phyloP scores from a whole-genome alignment of 1,284 basidiomycete species.

The Cutaneotrichosporon sp. region DNA sequence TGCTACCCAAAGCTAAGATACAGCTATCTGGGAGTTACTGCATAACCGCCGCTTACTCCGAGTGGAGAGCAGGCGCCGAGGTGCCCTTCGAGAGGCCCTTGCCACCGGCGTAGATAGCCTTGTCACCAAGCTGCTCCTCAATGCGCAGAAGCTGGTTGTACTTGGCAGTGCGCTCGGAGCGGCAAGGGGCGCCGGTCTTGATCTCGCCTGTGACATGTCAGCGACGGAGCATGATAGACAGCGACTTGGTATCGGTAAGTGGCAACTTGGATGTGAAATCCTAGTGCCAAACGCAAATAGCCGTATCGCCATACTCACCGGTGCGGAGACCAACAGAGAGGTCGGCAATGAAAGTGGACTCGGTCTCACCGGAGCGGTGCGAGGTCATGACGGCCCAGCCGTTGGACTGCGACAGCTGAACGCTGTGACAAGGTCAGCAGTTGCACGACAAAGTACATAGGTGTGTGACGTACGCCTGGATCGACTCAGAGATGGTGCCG shows the following conservation, averaged over 20 bases:
- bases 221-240: background rate
- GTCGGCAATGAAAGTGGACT: slow-evolving; percentile 96
- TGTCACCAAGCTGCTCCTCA: slow-evolving; percentile 70
- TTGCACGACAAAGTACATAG: slow-evolving; percentile 15
- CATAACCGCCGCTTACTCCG: slow-evolving; percentile 16
- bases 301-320: slow-evolving; percentile 20
- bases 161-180: slow-evolving; percentile 25
- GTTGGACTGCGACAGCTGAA: slow-evolving; percentile 92
- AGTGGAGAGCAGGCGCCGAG: slow-evolving; percentile 62
- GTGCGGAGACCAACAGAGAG: slow-evolving; percentile 85
- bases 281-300: too few relatives aligned
- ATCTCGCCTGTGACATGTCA: slow-evolving; percentile 57
- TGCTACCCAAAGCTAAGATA: too few relatives aligned
- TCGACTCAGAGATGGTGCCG: slow-evolving; percentile 98
- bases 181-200: slow-evolving; percentile 13
- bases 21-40: too few relatives aligned
- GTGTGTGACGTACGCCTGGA: slow-evolving; percentile 41
- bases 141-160: slow-evolving; percentile 84
- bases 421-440: slow-evolving; percentile 52
- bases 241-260: too few relatives aligned
- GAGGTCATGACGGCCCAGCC: slow-evolving; percentile 99
- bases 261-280: too few relatives aligned
- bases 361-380: slow-evolving; percentile 95
- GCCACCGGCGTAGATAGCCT: slow-evolving; percentile 67
- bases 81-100: slow-evolving; percentile 73